Evolutionary conservation across 2,329 filamentous ascomycete genomes (phyloP), one percentile per base, ranked within the genome.

Genomic region (Ascochyta fabae): DNA sequence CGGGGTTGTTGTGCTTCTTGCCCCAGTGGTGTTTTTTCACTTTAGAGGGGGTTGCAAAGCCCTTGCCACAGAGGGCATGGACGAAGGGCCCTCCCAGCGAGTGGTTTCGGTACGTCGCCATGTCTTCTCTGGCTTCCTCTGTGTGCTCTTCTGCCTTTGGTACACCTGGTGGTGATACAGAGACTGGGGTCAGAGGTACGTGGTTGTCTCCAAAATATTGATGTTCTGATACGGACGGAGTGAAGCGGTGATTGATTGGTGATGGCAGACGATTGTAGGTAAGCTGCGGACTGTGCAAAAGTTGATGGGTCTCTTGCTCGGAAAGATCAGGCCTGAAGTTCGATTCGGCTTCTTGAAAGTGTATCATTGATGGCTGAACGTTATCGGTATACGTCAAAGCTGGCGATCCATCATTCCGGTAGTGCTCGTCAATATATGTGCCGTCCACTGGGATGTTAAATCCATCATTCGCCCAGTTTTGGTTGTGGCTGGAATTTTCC

Each of bases 1-100:
- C 42, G 10, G 60, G 33, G 47, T 74, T 58, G 13, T 68, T 58
- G 1, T 47, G 31, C 22, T 64, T 68, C 6, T 46, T 56, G 15
- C 71, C 71, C 66, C 70, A 75, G 40, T 74, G 72, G 47, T 74
- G 71, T 34, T 73, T 73, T 53, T 69, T 74, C 16, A 73, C 70
- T n/a, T 48, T 63, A 1, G 53, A 61, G 7, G 65, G 60, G 9
- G 51, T 64, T 1, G 48, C 19, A 26, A 74, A 75, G 2, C 47
- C 52, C 41, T 63, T 70, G 4, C 71, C 71, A 34, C 71, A 75
- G 9, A 75, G 57, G 15, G 42, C 48, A 42, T 75, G 71, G 2
- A 74, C 55, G 55, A 59, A 74, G 1, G 27, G 47, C 0, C 52
- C 50, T 15, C 35, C 31, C n/a, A n/a, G 16, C 10, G 39, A 34